Percentiles rank a stretch among this genome's conserved stretches.
These are phyloP conservation scores for Catharanthus roseus DNA, from an alignment of 257 asterid genomes.

Conservation along the genomic window DNA sequence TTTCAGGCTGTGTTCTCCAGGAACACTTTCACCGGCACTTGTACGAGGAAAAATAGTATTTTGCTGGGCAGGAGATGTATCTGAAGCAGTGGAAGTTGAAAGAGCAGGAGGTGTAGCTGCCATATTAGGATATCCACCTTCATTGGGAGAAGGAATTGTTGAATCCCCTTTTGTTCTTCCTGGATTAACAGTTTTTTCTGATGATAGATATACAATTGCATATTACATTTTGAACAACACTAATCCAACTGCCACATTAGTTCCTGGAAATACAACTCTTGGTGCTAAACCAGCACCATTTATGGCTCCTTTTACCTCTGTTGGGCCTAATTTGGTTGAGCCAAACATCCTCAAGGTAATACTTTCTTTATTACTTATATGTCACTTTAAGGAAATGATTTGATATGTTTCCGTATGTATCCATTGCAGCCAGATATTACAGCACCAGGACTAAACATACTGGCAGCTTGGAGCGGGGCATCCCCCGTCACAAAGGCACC, in stretches of 20 bases:
- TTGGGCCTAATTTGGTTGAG: background rate
- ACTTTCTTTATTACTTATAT: too few species aligned
- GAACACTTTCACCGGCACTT: slow-evolving; percentile 37
- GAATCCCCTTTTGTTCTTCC: slow-evolving; percentile 28
- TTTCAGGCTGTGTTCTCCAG: slow-evolving; percentile 29
- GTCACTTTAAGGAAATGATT: too few species aligned
- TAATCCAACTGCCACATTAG: slow-evolving; percentile 19
- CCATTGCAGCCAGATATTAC: slow-evolving; percentile 47
- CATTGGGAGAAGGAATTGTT: slow-evolving; percentile 17
- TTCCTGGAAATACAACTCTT: background rate
- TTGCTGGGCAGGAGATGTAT: slow-evolving; percentile 20
- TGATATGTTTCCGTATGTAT: too few species aligned
- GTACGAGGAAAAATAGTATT: slow-evolving; percentile 42
- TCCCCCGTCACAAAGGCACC: slow-evolving; percentile 43
- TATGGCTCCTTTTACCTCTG: background rate
- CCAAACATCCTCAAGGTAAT: slow-evolving; percentile 2
- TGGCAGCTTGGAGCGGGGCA: slow-evolving; percentile 79
- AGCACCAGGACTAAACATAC: slow-evolving; percentile 73
- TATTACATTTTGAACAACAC: slow-evolving; percentile 15
- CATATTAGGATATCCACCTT: slow-evolving; percentile 20
- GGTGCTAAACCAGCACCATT: background rate
- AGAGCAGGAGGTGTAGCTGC: slow-evolving; percentile 48
- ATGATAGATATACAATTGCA: slow-evolving; percentile 4
- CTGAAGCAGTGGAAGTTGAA: slow-evolving; percentile 33
- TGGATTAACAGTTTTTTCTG: slow-evolving; percentile 9